Base-by-base conservation (phyloP, 768 basidiomycete genomes). In the Hericium erinaceus region DNA sequence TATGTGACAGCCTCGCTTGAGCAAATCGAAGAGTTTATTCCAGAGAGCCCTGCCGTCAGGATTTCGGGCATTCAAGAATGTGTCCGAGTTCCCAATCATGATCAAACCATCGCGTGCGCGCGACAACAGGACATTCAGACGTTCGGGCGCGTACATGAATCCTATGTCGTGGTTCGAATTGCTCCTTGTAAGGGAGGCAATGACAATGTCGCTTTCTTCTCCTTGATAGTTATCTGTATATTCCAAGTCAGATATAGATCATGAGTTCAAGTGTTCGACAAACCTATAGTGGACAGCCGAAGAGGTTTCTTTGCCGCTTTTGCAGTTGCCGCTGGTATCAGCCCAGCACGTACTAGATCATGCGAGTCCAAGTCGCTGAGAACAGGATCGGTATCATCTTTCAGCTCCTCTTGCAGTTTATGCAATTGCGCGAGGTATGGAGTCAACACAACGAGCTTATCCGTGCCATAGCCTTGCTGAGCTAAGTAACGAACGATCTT, bases 211-310 rank as follows among this genome's bases (percentile, higher is more conserved):
- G 38, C 82, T 81, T 66, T 88, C 85, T 65, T 88, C 87, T 2
- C 86, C 86, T 64, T 88, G 87, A 59, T 87, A 89, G 62, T 88
- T 89, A 62, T 88, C 87, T 87, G 24, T 10, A 6, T 6, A 8
- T 22, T n/a, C 5, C 2, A 39, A 37, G n/a, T 33, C 33, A 33
- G 9, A 33, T 8, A 33, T 33, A 8, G 5, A 33, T 33, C 33
- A 33, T 8, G 33, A 10, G 9, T 33, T 33, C 33, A 33, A 33
- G 33, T 33, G 33, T 33, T 33, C 22, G 16, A 13, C 73, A 11
- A 52, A 84, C 86, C 86, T 6, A 87, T 85, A 0, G 86, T 87
- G 0, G 83, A 80, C 0, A 88, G 66, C 1, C 83, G 76, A 50
- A 88, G 70, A 0, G 73, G 68, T 26, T 69, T 73, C 66, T 81